phyloP scores from a whole-genome alignment of 805 yeast genomes.

The Metahyphopichia silvanorum region DNA sequence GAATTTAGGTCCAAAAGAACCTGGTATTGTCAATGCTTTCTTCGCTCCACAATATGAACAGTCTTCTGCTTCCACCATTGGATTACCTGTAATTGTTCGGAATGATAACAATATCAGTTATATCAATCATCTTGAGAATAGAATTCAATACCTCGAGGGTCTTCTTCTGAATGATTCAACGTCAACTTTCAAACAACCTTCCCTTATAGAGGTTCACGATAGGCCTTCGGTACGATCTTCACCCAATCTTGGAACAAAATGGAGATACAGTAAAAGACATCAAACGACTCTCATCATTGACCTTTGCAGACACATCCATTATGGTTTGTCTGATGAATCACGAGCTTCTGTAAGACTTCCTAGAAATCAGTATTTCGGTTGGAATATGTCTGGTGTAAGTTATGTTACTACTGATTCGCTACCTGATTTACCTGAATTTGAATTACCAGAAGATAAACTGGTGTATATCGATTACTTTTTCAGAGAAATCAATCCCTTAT shows the following conservation, averaged over 20 bases:
- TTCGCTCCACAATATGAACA: not conserved
- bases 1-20: constrained; percentile 2
- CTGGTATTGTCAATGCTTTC: constrained; percentile 1
- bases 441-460: constrained; percentile 7
- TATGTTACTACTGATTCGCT: constrained; percentile 36
- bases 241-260: constrained; percentile 41
- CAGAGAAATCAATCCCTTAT: constrained; percentile 49
- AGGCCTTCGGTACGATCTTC: constrained; percentile 29
- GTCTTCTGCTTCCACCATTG: constrained; percentile 3
- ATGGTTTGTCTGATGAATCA: constrained; percentile 30
- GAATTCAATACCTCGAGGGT: constrained; percentile 38
- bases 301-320: constrained; percentile 31
- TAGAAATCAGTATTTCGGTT: constrained; percentile 58
- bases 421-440: constrained; percentile 29
- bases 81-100: constrained; percentile 15
- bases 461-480: constrained; percentile 41
- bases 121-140: constrained; percentile 34
- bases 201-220: constrained; percentile 13
- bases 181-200: constrained; percentile 7
- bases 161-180: constrained; percentile 16
- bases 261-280: constrained; percentile 46
- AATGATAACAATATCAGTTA: constrained; percentile 15
- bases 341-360: constrained; percentile 42
- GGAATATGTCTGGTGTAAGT: constrained; percentile 62
- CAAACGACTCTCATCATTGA: constrained; percentile 41